A percentile compares a stretch with the other conserved stretches of the same genome.
Evolutionary conservation across 371 early-diverging fungal genomes (phyloP).

Genomic region (Pancytospora philotis): DNA sequence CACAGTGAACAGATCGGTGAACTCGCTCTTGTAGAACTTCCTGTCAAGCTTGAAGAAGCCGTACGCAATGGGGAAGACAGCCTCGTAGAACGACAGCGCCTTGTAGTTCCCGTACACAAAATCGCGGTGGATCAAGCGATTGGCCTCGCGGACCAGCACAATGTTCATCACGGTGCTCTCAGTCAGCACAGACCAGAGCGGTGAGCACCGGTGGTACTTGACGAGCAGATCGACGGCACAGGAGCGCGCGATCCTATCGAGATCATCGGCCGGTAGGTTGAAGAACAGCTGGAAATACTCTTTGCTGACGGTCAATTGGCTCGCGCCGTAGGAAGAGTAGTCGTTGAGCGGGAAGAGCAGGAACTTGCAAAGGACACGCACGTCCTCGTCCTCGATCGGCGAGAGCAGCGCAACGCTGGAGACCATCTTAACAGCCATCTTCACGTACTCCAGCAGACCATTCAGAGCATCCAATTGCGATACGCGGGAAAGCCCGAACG

Average conservation of each 20-base stretch:
- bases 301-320: background rate
- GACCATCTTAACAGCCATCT: background rate
- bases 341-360: background rate
- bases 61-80: conserved; percentile 20
- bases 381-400: background rate
- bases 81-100: conserved; percentile 8
- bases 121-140: conserved; percentile 2
- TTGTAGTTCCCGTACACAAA: background rate
- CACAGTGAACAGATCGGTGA: conserved; percentile 1
- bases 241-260: background rate
- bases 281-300: background rate
- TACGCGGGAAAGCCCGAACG: too few species aligned
- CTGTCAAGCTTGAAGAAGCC: conserved; percentile 30
- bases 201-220: background rate
- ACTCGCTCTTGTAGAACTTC: conserved; percentile 15
- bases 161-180: background rate
- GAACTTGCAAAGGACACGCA: background rate
- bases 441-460: background rate
- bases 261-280: background rate
- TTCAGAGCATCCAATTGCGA: background rate
- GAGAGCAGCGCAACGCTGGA: background rate
- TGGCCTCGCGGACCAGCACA: background rate
- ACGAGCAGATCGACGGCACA: background rate
- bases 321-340: background rate
- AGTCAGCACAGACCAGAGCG: background rate